Evolutionary conservation across 345 rosid species (phyloP).

Genomic region (Gossypium australe): DNA sequence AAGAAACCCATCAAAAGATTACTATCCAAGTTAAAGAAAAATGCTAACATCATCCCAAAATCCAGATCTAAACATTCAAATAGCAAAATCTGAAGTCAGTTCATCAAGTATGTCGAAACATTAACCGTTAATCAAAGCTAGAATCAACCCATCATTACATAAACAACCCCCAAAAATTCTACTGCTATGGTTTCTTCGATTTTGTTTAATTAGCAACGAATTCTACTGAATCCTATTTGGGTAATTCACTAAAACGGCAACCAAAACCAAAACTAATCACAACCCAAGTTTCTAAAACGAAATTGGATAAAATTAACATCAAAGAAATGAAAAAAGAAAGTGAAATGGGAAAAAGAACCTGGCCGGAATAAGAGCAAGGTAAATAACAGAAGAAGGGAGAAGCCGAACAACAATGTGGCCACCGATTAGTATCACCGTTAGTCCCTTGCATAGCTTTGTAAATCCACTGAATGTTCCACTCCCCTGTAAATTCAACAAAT

Average conservation of each 20-base stretch:
- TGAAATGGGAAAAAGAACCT: conserved; percentile 31
- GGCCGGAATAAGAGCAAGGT: conserved; percentile 92
- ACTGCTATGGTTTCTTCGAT: not conserved
- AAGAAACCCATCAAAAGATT: not conserved
- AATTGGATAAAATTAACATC: not conserved
- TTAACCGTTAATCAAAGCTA: not conserved
- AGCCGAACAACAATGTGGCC: conserved; percentile 81
- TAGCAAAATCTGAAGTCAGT: not conserved
- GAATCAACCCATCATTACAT: not conserved
- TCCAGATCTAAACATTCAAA: not conserved
- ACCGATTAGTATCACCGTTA: conserved; percentile 65
- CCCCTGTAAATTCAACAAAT: conserved; percentile 35
- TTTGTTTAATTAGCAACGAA: not conserved
- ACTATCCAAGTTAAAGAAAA: not conserved
- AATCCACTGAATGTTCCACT: conserved; percentile 59
- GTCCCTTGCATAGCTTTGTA: conserved; percentile 87
- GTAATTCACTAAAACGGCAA: not conserved
- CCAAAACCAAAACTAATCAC: not conserved
- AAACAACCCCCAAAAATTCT: not conserved
- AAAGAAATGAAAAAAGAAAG: not conserved
- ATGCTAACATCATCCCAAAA: not conserved
- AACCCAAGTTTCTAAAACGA: not conserved
- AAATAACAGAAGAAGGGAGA: conserved; percentile 58
- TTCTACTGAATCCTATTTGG: not conserved
- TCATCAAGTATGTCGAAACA: not conserved